These are phyloP conservation scores for Fusarium sp. DNA, from an alignment of 2,329 filamentous ascomycete species.

Conservation along the genomic window DNA sequence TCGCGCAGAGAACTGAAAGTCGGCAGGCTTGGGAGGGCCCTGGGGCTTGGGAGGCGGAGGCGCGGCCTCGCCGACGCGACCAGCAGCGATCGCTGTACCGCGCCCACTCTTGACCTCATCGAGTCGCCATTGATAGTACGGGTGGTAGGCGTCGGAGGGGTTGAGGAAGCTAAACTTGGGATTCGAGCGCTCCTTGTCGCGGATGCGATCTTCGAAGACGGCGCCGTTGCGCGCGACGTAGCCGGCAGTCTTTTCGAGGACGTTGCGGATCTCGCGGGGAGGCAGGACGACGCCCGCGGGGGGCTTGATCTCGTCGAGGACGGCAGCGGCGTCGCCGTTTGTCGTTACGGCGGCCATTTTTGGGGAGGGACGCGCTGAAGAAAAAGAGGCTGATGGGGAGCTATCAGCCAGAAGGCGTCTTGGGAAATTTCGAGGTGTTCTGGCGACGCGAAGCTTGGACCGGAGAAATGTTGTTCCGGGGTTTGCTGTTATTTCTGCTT, in stretches of 20 bases:
- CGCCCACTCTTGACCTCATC: constrained; percentile 86
- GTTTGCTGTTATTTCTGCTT: not conserved
- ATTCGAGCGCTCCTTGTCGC: constrained; percentile 84
- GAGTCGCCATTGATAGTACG: constrained; percentile 92
- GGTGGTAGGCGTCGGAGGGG: constrained; percentile 82
- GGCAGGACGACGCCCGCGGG: constrained; percentile 88
- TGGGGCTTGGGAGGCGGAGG: constrained; percentile 72
- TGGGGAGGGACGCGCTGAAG: constrained; percentile 12
- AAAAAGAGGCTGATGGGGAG: constrained; percentile 15
- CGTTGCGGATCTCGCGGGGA: constrained; percentile 84
- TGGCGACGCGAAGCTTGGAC: constrained; percentile 33
- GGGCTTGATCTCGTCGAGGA: constrained; percentile 77
- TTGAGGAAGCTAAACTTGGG: constrained; percentile 93
- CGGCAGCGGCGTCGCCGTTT: constrained; percentile 63
- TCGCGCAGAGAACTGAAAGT: constrained; percentile 93
- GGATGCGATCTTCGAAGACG: constrained; percentile 84
- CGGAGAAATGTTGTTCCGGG: constrained; percentile 29
- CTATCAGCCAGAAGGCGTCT: constrained; percentile 10
- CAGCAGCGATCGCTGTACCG: constrained; percentile 82
- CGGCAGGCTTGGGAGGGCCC: constrained; percentile 85
- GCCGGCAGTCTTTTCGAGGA: constrained; percentile 94
- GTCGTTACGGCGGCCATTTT: constrained; percentile 52
- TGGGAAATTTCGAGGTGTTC: constrained; percentile 43
- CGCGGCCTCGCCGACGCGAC: constrained; percentile 74
- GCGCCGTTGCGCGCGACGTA: constrained; percentile 80